These are phyloP conservation scores for Pulveroboletus sp. DNA, from an alignment of 768 basidiomycete species.

Conservation along the genomic window DNA sequence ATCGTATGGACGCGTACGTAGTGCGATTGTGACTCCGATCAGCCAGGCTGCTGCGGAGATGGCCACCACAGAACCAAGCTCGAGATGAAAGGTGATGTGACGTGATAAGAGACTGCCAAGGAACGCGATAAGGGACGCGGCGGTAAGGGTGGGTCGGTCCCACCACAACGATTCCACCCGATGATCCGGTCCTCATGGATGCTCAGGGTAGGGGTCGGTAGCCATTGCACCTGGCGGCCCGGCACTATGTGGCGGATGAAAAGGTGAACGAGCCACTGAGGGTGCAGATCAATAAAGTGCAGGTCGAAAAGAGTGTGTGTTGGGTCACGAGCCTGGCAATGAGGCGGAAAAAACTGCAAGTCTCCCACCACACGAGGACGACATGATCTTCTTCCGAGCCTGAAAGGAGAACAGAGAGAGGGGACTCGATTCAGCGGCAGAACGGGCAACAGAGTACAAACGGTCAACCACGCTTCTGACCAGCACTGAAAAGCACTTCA, in stretches of 20 bases:
- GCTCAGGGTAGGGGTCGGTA: conserved; percentile 5
- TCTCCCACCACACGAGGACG: no score
- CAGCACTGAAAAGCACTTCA: no score
- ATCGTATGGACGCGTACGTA: neutral
- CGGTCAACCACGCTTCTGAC: no score
- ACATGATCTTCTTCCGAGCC: no score
- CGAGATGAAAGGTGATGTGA: conserved; percentile 6
- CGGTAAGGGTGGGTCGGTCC: conserved; percentile 1
- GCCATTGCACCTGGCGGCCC: conserved; percentile 4
- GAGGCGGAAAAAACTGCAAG: conserved; percentile 3
- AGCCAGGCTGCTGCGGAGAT: conserved; percentile 12
- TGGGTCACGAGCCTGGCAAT: conserved; percentile 7
- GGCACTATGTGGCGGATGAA: conserved; percentile 13
- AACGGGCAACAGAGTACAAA: no score
- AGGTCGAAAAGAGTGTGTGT: conserved; percentile 1
- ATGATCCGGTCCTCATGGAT: conserved; percentile 10
- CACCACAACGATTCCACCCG: conserved; percentile 12
- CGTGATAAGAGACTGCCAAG: conserved; percentile 1
- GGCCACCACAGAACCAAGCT: conserved; percentile 6
- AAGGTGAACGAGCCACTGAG: conserved; percentile 4
- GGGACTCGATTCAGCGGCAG: no score
- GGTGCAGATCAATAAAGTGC: conserved; percentile 3
- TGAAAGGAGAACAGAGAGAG: no score
- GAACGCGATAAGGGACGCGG: conserved; percentile 1
- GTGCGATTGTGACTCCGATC: conserved; percentile 7